Evolutionary conservation across 2,329 filamentous ascomycete species (phyloP).

Genomic region (Botryosphaeria dothidea): DNA sequence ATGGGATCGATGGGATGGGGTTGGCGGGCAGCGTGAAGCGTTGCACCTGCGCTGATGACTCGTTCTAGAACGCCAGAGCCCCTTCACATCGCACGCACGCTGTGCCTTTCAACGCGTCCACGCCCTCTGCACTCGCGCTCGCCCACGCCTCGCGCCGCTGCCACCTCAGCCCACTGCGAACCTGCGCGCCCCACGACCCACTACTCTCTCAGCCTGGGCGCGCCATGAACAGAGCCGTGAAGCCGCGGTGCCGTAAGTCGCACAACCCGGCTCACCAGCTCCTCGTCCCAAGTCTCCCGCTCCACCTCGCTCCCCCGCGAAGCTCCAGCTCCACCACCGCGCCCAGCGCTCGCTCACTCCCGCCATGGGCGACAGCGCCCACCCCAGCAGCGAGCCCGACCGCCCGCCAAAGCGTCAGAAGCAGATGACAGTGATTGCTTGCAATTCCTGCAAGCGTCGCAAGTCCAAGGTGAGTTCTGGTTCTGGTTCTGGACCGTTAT

Average conservation of each 20-base stretch:
- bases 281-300: background rate
- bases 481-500: background rate
- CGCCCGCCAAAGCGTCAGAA: slow-evolving; percentile 16
- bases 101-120: background rate
- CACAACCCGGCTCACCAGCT: background rate
- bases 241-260: slow-evolving; percentile 5
- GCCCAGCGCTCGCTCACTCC: background rate
- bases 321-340: background rate
- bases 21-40: background rate
- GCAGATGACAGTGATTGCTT: slow-evolving; percentile 17
- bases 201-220: background rate
- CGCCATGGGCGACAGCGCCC: slow-evolving; percentile 4
- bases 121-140: background rate
- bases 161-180: background rate
- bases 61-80: background rate
- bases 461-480: slow-evolving; percentile 14
- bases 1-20: background rate
- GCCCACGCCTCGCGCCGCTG: background rate
- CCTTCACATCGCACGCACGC: background rate
- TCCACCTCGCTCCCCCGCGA: background rate
- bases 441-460: slow-evolving; percentile 16
- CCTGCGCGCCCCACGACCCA: background rate
- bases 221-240: slow-evolving; percentile 9
- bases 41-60: background rate
- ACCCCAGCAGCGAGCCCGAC: background rate